These are phyloP conservation scores for Spinellus fusiger DNA, from an alignment of 192 early-diverging fungal species.

Conservation along the genomic window DNA sequence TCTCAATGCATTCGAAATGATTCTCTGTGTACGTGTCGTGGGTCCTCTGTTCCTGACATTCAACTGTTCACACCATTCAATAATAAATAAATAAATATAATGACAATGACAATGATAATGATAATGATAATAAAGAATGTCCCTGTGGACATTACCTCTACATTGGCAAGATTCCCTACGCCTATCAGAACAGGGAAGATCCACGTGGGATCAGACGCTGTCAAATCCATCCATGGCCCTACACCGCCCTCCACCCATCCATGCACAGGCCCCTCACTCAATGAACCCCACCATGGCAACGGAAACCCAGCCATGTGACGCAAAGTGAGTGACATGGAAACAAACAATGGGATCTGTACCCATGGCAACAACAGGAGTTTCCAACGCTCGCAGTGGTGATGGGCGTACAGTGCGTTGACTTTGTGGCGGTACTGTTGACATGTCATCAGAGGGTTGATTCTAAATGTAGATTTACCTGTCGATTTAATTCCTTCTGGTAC, in stretches of 20 bases:
- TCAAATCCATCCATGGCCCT: constrained; percentile 60
- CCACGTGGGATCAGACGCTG: constrained; percentile 56
- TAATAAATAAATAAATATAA: too few species aligned
- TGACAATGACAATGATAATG: too few species aligned
- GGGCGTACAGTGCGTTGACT: constrained; percentile 49
- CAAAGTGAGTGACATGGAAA: constrained; percentile 60
- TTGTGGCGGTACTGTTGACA: constrained; percentile 38
- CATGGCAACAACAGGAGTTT: constrained; percentile 60
- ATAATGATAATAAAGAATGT: neutral
- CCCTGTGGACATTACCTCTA: constrained; percentile 48
- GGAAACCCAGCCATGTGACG: constrained; percentile 58
- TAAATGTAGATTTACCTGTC: constrained; percentile 31
- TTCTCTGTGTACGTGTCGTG: constrained; percentile 34
- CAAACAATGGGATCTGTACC: constrained; percentile 73
- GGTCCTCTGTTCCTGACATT: constrained; percentile 36
- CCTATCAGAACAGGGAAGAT: constrained; percentile 64
- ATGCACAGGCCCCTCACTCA: constrained; percentile 26
- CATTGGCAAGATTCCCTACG: constrained; percentile 56
- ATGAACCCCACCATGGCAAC: constrained; percentile 41
- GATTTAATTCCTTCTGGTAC: constrained; percentile 40
- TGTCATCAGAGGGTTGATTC: neutral
- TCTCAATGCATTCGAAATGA: constrained; percentile 47
- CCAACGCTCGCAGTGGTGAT: constrained; percentile 53
- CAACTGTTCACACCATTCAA: constrained; percentile 22
- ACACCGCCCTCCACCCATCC: constrained; percentile 56